A percentile compares a stretch with the other conserved stretches of the same genome.
Evolutionary conservation across 768 basidiomycete genomes (phyloP).

Genomic region (Boletellus sp.): DNA sequence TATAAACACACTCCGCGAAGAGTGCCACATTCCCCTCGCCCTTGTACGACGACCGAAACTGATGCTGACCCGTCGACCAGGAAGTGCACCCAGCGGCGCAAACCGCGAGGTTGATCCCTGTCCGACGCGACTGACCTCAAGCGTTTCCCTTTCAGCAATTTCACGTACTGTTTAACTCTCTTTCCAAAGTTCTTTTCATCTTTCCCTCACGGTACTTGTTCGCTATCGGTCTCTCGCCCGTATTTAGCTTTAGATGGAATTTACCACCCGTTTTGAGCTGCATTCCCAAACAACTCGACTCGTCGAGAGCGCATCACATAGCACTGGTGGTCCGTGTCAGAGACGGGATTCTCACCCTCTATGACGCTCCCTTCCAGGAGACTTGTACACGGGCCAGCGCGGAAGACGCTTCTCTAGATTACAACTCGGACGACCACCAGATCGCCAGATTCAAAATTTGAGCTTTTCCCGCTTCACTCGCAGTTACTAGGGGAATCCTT

Average conservation of each 20-base stretch:
- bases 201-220: conserved; percentile 83
- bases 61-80: conserved; percentile 61
- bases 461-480: conserved; percentile 83
- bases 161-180: conserved; percentile 80
- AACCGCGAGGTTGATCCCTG: conserved; percentile 50
- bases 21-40: conserved; percentile 8
- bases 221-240: conserved; percentile 78
- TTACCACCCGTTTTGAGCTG: conserved; percentile 79
- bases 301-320: conserved; percentile 70
- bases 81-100: conserved; percentile 50
- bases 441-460: conserved; percentile 80
- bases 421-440: conserved; percentile 61
- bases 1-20: conserved; percentile 15
- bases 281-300: conserved; percentile 86
- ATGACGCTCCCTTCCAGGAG: conserved; percentile 75
- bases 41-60: conserved; percentile 55
- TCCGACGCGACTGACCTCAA: conserved; percentile 65
- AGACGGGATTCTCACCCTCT: conserved; percentile 74
- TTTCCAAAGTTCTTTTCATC: conserved; percentile 80
- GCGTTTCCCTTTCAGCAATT: conserved; percentile 78
- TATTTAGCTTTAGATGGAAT: conserved; percentile 86
- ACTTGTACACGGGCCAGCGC: conserved; percentile 71
- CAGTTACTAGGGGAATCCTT: conserved; percentile 87
- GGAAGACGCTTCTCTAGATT: conserved; percentile 76
- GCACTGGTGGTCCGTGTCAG: conserved; percentile 57